These are phyloP conservation scores for Vanderwaltozyma verrucispora DNA, from an alignment of 805 yeast species.

Conservation along the genomic window DNA sequence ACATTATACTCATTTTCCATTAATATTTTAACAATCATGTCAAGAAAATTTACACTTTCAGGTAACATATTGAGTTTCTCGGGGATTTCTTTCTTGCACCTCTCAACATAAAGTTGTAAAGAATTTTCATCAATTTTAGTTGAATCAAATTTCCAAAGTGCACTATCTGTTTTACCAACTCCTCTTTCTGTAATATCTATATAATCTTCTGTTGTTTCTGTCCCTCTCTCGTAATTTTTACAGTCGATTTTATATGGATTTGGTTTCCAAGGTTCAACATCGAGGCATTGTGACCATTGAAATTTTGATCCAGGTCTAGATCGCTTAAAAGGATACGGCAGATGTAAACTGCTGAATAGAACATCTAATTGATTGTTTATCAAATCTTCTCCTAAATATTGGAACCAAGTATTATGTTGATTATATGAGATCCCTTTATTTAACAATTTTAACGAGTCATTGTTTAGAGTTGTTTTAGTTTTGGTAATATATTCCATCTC, in stretches of 20 bases:
- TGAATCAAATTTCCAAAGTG: constrained; percentile 51
- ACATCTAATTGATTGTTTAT: constrained; percentile 16
- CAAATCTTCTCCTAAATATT: constrained; percentile 21
- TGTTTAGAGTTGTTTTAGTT: constrained; percentile 8
- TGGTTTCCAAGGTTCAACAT: constrained; percentile 6
- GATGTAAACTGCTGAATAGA: constrained; percentile 8
- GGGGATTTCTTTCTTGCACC: constrained; percentile 47
- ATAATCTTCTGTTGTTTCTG: constrained; percentile 2
- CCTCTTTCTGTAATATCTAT: constrained; percentile 1
- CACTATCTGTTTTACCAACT: constrained; percentile 2
- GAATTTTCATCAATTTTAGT: constrained; percentile 16
- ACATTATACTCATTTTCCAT: constrained; percentile 43
- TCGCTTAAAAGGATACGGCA: constrained; percentile 22
- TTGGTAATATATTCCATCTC: constrained; percentile 4
- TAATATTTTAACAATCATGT: constrained; percentile 51
- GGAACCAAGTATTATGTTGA: constrained; percentile 19
- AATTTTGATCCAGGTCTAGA: constrained; percentile 18
- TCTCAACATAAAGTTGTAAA: constrained; percentile 45
- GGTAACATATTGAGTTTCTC: constrained; percentile 41
- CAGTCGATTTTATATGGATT: constrained; percentile 5
- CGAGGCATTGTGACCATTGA: constrained; percentile 23
- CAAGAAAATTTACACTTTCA: constrained; percentile 73
- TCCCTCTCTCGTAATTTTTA: not conserved
- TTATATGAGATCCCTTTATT: constrained; percentile 5
- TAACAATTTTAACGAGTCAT: constrained; percentile 9